phyloP scores from a whole-genome alignment of 306 rosid genomes.

The Corylus americana region DNA sequence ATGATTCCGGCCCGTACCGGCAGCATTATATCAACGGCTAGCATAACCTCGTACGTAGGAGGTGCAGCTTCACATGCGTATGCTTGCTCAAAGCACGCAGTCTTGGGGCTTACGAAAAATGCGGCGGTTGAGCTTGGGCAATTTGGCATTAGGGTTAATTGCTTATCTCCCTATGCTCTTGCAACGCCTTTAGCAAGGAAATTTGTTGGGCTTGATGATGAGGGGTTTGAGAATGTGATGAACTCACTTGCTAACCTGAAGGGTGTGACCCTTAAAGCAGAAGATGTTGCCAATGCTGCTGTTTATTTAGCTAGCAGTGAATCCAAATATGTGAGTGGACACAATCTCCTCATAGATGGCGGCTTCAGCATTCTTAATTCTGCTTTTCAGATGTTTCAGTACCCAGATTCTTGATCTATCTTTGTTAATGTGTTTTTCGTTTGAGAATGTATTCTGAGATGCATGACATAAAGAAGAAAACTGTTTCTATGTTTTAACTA shows the following conservation, averaged over 20 bases:
- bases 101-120: conserved; percentile 64
- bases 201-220: conserved; percentile 43
- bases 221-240: conserved; percentile 47
- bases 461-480: too few species aligned
- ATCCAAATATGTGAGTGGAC: conserved; percentile 75
- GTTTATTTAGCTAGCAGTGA: conserved; percentile 77
- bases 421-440: too few species aligned
- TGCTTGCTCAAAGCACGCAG: conserved; percentile 67
- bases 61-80: conserved; percentile 76
- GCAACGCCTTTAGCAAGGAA: conserved; percentile 59
- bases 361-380: conserved; percentile 68
- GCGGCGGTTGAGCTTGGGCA: conserved; percentile 79
- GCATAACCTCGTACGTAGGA: conserved; percentile 57
- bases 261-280: conserved; percentile 54
- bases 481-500: too few species aligned
- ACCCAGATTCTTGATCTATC: conserved; percentile 31
- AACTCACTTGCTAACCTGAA: conserved; percentile 52
- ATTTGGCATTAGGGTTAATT: conserved; percentile 79
- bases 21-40: conserved; percentile 62
- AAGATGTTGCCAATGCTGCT: conserved; percentile 81
- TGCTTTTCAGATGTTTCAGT: conserved; percentile 47
- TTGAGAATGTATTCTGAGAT: too few species aligned
- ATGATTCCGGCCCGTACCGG: conserved; percentile 59
- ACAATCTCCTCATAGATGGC: conserved; percentile 74
- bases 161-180: conserved; percentile 67